Base-by-base conservation (phyloP, 177 flowering plant genomes). In the Vitis hybrid region DNA sequence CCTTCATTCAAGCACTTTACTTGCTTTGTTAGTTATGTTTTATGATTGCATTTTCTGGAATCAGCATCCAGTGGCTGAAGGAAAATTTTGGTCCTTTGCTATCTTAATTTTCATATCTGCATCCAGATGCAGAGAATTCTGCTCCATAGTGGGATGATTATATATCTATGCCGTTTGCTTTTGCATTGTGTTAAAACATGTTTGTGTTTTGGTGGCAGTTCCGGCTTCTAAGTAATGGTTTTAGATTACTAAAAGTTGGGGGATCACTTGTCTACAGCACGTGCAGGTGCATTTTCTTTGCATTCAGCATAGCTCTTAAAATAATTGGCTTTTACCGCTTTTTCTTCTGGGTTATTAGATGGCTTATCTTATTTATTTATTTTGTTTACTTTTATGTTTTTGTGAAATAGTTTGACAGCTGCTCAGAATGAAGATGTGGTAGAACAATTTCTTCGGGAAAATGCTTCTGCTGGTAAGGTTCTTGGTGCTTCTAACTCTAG, bases 181-280 rank as follows among this genome's bases (percentile, higher is more conserved):
- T 2, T 10, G 19, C 48, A 1, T 20, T 39, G 8, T 39, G 48
- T 39, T 39, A 16, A 45, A 63, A 50, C 11, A n/a, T 68, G 12
- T 19, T 51, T 69, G 26, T 29, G 31, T 13, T 59, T 51, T 63
- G 3, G 12, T 70, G 76, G 85, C 93, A 94, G 98, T 76, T 88
- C 15, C 87, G 81, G 50, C 97, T 92, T 69, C 82, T 92, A 49
- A 80, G 71, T n/a, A 93, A 93, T 77, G 99, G 98, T 63, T 95
- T 88, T 74, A 82, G 87, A 75, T 74, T 95, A 78, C 86, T 93
- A 4, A 95, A 82, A 85, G 82, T 75, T 74, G 96, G 97, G 13
- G 99, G 99, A 2, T 74, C 73, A 12, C 94, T 94, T 71, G 87
- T 95, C 50, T 95, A 95, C 79, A 93, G 99, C 86, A 94, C 99